These are phyloP conservation scores for Pseudonitzschia delicatissima DNA, from an alignment of 108 stramenopile genomes.

Conservation along the genomic window DNA sequence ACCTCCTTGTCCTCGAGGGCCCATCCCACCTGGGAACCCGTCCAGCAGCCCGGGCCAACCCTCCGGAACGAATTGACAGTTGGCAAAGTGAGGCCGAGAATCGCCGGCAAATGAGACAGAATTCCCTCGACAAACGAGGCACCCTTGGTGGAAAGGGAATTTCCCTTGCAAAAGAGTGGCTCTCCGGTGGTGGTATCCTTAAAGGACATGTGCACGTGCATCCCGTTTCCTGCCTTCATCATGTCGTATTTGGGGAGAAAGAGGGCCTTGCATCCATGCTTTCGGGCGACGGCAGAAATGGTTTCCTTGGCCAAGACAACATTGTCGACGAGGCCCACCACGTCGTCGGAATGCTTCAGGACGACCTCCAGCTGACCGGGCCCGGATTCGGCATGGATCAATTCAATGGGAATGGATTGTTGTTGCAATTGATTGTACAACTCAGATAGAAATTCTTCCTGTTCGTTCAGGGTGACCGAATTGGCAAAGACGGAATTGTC, in stretches of 20 bases:
- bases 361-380: constrained; percentile 83
- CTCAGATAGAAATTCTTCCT: constrained; percentile 62
- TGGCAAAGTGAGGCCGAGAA: constrained; percentile 68
- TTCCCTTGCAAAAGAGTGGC: constrained; percentile 33
- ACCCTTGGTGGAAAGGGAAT: constrained; percentile 34
- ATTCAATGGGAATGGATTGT: constrained; percentile 69
- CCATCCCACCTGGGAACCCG: constrained; percentile 67
- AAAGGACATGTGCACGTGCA: constrained; percentile 77
- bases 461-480: constrained; percentile 62
- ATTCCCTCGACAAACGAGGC: constrained; percentile 77
- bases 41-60: constrained; percentile 82
- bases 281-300: constrained; percentile 51
- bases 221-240: constrained; percentile 67
- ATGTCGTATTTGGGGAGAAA: constrained; percentile 72
- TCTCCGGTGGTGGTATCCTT: constrained; percentile 24
- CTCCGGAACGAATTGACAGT: constrained; percentile 71
- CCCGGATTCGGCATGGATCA: constrained; percentile 71
- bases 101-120: constrained; percentile 55
- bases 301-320: constrained; percentile 69
- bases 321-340: constrained; percentile 60
- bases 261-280: constrained; percentile 50
- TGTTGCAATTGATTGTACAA: constrained; percentile 59
- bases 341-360: constrained; percentile 50
- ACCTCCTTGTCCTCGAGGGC: constrained; percentile 75
- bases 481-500: constrained; percentile 65